Conservation (phyloP, 1,284 basidiomycete species). For the Hymenochaete sp. region DNA sequence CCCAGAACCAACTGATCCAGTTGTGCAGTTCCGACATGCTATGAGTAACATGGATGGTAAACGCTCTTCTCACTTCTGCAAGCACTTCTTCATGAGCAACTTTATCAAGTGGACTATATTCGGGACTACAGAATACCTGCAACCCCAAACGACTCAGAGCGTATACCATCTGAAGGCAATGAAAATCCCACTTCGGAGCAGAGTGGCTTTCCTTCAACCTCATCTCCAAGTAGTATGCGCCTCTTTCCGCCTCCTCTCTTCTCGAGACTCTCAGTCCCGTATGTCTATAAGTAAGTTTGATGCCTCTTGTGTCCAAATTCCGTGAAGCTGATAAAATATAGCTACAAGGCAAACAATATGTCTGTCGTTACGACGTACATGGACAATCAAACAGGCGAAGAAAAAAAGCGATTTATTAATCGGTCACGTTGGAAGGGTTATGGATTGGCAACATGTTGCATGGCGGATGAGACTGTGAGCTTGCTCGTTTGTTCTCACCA, state of each 20-base stretch:
- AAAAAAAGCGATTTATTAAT: conserved; percentile 72
- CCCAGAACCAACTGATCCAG: conserved; percentile 61
- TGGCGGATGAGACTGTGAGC: conserved; percentile 49
- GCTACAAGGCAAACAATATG: conserved; percentile 69
- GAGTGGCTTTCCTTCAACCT: conserved; percentile 1
- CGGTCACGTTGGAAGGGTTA: conserved; percentile 72
- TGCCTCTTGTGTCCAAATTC: neutral
- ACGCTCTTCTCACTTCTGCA: conserved; percentile 11
- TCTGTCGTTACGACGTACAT: conserved; percentile 58
- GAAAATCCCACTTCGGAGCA: conserved; percentile 17
- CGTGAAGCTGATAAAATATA: conserved; percentile 24
- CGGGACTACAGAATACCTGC: conserved; percentile 56
- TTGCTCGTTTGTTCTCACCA: neutral
- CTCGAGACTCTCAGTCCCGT: conserved; percentile 67
- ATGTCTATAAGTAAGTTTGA: conserved; percentile 61
- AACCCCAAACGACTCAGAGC: conserved; percentile 59
- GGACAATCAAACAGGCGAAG: conserved; percentile 71
- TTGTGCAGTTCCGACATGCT: conserved; percentile 57
- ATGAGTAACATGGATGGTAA: conserved; percentile 78
- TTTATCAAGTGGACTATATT: conserved; percentile 59
- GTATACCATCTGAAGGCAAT: conserved; percentile 25
- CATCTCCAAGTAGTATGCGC: conserved; percentile 45
- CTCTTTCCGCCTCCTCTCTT: conserved; percentile 80
- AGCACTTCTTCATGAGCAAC: neutral
- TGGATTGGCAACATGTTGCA: conserved; percentile 61